Evolutionary conservation across 2,329 filamentous ascomycete genomes (phyloP).

Genomic region (Gaeumannomyces sp.): DNA sequence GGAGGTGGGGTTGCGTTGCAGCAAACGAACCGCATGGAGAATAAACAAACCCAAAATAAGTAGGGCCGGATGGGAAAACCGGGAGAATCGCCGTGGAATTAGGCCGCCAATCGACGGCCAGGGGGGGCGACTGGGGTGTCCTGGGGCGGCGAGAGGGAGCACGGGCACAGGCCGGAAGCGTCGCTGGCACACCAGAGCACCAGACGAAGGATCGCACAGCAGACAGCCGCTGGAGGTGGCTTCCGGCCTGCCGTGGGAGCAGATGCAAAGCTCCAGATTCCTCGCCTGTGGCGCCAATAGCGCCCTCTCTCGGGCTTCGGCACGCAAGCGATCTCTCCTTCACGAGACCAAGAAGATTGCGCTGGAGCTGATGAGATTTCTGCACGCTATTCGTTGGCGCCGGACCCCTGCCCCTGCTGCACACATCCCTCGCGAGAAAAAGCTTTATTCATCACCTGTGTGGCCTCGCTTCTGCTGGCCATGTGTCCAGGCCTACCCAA

Average conservation of each 20-base stretch:
- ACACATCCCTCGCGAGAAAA: not conserved
- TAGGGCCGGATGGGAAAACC: conserved; percentile 2
- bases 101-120: conserved; percentile 1
- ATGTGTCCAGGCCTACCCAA: no score
- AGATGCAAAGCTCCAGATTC: no score
- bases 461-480: no score
- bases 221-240: not conserved
- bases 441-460: not conserved
- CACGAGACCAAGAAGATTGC: not conserved
- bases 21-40: not conserved
- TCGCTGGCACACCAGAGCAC: no score
- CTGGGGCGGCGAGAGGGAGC: not conserved
- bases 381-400: not conserved
- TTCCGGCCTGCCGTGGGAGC: no score
- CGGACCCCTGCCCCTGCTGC: no score
- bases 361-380: not conserved
- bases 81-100: not conserved
- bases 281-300: no score
- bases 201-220: not conserved
- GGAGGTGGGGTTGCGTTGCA: not conserved
- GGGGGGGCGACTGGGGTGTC: not conserved
- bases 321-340: no score
- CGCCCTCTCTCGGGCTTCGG: not conserved
- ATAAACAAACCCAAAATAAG: not conserved
- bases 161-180: no score